phyloP scores from a whole-genome alignment of 257 asterid species.

The Datura wrightii region DNA sequence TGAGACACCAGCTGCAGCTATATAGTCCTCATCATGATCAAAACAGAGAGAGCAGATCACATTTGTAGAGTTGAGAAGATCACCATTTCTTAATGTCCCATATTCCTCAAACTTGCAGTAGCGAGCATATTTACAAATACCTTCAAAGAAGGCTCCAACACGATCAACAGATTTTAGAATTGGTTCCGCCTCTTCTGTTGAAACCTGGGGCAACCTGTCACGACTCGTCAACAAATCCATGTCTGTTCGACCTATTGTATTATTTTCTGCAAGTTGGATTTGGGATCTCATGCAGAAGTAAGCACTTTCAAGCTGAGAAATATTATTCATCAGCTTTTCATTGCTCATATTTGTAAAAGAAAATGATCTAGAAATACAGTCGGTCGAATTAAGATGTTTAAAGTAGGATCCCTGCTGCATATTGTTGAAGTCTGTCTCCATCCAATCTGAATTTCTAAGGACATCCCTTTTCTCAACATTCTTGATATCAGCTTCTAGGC shows the following conservation, averaged over 20 bases:
- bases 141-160: slow-evolving; percentile 52
- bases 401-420: slow-evolving; percentile 15
- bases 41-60: slow-evolving; percentile 59
- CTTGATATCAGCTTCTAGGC: slow-evolving; percentile 52
- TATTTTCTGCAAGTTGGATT: slow-evolving; percentile 32
- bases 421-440: slow-evolving; percentile 15
- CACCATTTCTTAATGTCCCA: slow-evolving; percentile 48
- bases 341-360: slow-evolving; percentile 17
- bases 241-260: slow-evolving; percentile 40
- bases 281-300: slow-evolving; percentile 54
- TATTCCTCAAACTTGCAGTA: slow-evolving; percentile 52
- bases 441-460: slow-evolving; percentile 33
- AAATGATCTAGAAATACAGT: slow-evolving; percentile 12
- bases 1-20: slow-evolving; percentile 63
- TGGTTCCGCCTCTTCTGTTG: neutral
- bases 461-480: slow-evolving; percentile 38
- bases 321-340: slow-evolving; percentile 42
- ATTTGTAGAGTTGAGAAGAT: slow-evolving; percentile 46
- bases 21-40: slow-evolving; percentile 54
- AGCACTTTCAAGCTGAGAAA: slow-evolving; percentile 51
- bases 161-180: slow-evolving; percentile 30
- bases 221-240: slow-evolving; percentile 41
- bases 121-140: slow-evolving; percentile 59
- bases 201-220: slow-evolving; percentile 31
- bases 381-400: slow-evolving; percentile 16